Conservation (phyloP, 176 grass and related monocot species). For the Leersia perrieri region DNA sequence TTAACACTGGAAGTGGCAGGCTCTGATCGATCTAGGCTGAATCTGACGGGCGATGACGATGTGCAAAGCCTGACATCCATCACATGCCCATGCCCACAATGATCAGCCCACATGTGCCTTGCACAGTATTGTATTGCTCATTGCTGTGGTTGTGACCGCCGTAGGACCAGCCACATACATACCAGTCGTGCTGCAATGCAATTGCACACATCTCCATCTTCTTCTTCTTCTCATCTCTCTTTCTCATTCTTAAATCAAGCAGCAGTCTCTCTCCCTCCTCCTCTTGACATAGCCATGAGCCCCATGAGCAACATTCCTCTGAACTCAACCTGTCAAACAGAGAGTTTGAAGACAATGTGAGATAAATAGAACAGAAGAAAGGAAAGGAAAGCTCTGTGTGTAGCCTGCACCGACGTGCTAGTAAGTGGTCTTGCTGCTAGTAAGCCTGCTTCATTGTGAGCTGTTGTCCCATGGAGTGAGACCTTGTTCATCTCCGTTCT, state of each 20-base stretch:
- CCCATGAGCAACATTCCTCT: slow-evolving; percentile 27
- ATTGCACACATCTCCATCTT: background rate
- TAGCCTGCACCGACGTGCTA: background rate
- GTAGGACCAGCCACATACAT: slow-evolving; percentile 4
- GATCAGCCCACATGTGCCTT: slow-evolving; percentile 23
- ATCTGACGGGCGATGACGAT: background rate
- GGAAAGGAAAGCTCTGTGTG: background rate
- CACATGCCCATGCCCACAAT: slow-evolving; percentile 34
- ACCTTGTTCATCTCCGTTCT: background rate
- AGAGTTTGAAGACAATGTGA: background rate
- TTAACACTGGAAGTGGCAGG: background rate
- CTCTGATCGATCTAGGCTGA: slow-evolving; percentile 2
- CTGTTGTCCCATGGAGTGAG: background rate
- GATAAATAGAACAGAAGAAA: background rate
- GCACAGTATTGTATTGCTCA: background rate
- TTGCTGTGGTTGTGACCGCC: background rate
- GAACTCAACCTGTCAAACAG: background rate
- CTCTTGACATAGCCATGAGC: background rate
- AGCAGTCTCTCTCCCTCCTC: background rate
- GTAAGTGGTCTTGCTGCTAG: background rate
- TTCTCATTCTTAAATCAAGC: slow-evolving; percentile 6
- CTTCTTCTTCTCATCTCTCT: background rate
- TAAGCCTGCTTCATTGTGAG: background rate
- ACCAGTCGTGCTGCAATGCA: background rate
- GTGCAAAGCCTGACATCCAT: slow-evolving; percentile 22